A percentile compares a stretch with the other conserved stretches of the same genome.
phyloP scores from a whole-genome alignment of 2,329 filamentous ascomycete genomes.

The Pestalotiopsis sp. region DNA sequence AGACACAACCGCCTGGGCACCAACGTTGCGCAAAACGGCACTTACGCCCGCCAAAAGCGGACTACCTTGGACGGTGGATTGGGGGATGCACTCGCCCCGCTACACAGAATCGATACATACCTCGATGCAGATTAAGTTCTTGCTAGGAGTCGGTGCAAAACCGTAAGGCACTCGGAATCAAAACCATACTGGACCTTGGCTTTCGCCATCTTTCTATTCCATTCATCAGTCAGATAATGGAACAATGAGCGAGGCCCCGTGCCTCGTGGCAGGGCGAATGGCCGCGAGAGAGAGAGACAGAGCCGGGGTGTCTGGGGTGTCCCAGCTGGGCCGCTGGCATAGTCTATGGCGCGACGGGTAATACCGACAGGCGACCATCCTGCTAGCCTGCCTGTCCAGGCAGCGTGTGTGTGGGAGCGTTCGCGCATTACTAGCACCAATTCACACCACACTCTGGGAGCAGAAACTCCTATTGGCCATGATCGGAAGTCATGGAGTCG shows the following conservation, averaged over 20 bases:
- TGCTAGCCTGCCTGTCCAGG: neutral
- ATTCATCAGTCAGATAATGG: neutral
- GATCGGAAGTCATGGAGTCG: neutral
- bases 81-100: neutral
- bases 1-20: conserved; percentile 12
- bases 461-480: neutral
- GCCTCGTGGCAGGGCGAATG: neutral
- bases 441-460: neutral
- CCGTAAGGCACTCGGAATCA: neutral
- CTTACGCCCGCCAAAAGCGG: conserved; percentile 9
- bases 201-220: neutral
- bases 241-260: neutral
- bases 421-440: neutral
- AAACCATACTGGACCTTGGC: neutral
- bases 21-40: conserved; percentile 16
- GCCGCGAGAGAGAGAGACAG: neutral
- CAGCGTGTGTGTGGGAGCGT: neutral
- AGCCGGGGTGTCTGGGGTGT: neutral
- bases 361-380: neutral
- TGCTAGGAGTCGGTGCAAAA: neutral
- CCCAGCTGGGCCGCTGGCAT: neutral
- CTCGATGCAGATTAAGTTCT: conserved; percentile 4
- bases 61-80: conserved; percentile 4
- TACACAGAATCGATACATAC: neutral
- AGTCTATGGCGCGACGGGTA: neutral